Evolutionary conservation across 176 grass and related monocot genomes (phyloP).

Genomic region (Urochloa ruziziensis): DNA sequence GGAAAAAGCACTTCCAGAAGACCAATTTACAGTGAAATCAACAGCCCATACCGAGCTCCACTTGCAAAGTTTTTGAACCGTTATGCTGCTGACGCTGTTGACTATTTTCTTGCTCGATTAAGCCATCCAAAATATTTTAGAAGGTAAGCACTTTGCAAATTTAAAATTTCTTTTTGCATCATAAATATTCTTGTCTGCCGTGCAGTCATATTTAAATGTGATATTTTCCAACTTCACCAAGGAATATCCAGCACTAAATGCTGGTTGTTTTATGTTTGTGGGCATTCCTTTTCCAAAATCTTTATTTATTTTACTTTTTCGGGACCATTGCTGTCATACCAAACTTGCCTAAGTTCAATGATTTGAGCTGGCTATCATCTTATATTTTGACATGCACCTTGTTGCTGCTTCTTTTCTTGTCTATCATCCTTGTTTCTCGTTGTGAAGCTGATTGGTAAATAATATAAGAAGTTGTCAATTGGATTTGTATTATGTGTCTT

Average conservation of each 20-base stretch:
- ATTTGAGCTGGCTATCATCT: neutral
- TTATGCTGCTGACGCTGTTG: slow-evolving; percentile 78
- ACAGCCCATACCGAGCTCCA: slow-evolving; percentile 91
- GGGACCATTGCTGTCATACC: neutral
- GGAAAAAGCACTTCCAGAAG: slow-evolving; percentile 83
- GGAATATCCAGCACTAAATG: neutral
- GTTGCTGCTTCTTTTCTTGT: neutral
- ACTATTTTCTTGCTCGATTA: slow-evolving; percentile 95
- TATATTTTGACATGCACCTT: neutral
- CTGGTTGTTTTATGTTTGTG: neutral
- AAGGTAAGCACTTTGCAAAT: slow-evolving; percentile 47
- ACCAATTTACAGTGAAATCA: slow-evolving; percentile 99
- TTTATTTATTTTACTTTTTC: neutral
- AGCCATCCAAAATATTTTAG: slow-evolving; percentile 91
- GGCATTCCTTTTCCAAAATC: neutral
- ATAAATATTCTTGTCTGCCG: neutral
- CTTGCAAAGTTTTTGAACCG: slow-evolving; percentile 96
- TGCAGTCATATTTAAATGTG: neutral
- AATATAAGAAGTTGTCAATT: neutral
- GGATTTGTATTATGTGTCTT: neutral
- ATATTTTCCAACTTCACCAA: neutral
- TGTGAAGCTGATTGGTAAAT: slow-evolving; percentile 12
- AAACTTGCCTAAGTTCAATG: neutral
- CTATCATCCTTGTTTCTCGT: neutral
- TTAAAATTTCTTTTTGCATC: neutral